Conservation (phyloP, 495 filamentous ascomycete species). For the Lindgomyces ingoldianus region DNA sequence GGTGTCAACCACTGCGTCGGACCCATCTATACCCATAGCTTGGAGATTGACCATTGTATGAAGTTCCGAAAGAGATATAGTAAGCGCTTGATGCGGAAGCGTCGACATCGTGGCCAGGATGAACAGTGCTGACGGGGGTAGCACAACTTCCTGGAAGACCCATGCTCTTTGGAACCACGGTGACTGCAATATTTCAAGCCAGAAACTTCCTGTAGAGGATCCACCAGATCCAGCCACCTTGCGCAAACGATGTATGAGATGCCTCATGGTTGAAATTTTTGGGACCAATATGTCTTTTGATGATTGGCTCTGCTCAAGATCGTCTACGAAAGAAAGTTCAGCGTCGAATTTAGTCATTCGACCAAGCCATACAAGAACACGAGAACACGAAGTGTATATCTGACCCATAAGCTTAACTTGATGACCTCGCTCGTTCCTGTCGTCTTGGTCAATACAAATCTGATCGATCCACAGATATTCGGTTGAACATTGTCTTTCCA, state of each 20-base stretch:
- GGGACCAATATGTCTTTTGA: not conserved
- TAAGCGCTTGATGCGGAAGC: not conserved
- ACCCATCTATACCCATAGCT: not conserved
- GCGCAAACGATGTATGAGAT: not conserved
- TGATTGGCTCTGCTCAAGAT: not conserved
- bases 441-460: constrained; percentile 15
- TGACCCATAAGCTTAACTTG: constrained; percentile 16
- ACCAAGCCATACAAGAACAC: constrained; percentile 16
- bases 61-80: constrained; percentile 5
- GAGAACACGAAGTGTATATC: constrained; percentile 18
- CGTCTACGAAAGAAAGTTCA: not conserved
- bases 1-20: constrained; percentile 1
- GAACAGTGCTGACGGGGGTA: constrained; percentile 5
- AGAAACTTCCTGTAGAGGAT: not conserved
- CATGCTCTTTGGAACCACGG: constrained; percentile 6
- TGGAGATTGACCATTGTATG: not conserved
- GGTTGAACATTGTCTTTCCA: constrained; percentile 1
- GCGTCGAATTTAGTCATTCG: not conserved
- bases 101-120: constrained; percentile 23
- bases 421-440: not conserved
- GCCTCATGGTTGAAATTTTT: not conserved
- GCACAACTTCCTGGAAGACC: constrained; percentile 6
- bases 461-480: constrained; percentile 18
- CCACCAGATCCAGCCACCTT: not conserved
- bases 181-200: not conserved